Evolutionary conservation across 331 rosid species (phyloP).

Genomic region (Rhamnella rubrinervis): DNA sequence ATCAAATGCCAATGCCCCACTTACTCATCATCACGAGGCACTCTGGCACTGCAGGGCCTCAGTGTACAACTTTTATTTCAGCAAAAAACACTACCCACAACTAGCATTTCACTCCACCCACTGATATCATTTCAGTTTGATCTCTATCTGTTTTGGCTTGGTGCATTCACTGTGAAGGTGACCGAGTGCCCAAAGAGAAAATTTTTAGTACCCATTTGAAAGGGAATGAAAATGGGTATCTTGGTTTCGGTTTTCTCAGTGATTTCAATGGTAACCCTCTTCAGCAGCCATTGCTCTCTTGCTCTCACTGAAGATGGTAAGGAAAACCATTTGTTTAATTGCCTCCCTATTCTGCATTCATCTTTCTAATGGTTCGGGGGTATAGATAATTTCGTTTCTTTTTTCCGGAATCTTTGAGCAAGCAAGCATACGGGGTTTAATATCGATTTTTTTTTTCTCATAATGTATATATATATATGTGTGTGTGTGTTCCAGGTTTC

Average conservation of each 20-base stretch:
- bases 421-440: background rate
- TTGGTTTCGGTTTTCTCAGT: conserved; percentile 33
- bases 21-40: conserved; percentile 19
- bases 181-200: conserved; percentile 8
- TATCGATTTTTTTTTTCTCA: background rate
- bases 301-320: conserved; percentile 83
- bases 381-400: background rate
- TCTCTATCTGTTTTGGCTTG: conserved; percentile 1
- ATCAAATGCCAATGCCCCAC: conserved; percentile 15
- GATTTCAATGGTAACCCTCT: conserved; percentile 30
- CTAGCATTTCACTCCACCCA: conserved; percentile 22
- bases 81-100: background rate
- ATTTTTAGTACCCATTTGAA: conserved; percentile 14
- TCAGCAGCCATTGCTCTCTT: conserved; percentile 38
- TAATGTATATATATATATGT: background rate
- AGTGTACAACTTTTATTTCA: too few relatives aligned
- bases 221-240: conserved; percentile 41
- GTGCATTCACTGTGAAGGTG: conserved; percentile 11
- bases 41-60: background rate
- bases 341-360: background rate
- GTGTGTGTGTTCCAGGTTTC: conserved; percentile 41
- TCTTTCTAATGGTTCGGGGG: background rate
- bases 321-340: conserved; percentile 10
- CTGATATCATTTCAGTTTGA: conserved; percentile 23
- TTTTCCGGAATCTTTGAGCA: background rate